Percentiles rank a stretch among this genome's conserved stretches.
Conservation (phyloP, 495 filamentous ascomycete species). For the Podospora tetraspora region DNA sequence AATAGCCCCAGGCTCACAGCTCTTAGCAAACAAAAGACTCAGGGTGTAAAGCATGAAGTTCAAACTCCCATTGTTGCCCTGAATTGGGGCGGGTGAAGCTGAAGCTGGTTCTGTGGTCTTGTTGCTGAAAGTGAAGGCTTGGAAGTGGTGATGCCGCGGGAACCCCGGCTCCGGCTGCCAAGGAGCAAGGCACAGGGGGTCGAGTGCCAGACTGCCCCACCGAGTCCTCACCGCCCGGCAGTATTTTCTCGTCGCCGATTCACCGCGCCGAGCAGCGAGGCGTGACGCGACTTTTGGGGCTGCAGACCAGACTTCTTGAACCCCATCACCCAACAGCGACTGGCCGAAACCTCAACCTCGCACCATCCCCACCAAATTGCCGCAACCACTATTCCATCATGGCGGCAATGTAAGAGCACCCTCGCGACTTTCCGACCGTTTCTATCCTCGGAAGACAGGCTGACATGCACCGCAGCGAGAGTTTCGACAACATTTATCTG, state of each 20-base stretch:
- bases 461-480: constrained; percentile 53
- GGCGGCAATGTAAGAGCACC: constrained; percentile 1
- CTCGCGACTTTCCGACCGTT: neutral
- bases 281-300: constrained; percentile 5
- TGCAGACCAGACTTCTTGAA: neutral
- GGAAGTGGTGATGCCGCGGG: neutral
- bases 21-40: neutral
- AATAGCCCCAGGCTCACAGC: neutral
- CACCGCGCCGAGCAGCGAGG: neutral
- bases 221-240: neutral
- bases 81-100: neutral
- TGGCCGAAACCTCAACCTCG: neutral
- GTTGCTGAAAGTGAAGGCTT: neutral
- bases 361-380: neutral
- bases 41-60: neutral
- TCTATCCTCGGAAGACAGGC: neutral
- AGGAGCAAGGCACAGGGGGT: neutral
- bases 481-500: constrained; percentile 92
- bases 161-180: neutral
- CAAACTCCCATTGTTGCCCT: neutral
- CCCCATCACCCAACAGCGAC: neutral
- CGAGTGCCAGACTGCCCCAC: neutral
- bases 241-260: constrained; percentile 1
- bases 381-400: neutral
- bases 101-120: neutral